Conservation (phyloP, 768 basidiomycete species). For the Gymnopilus junonius region DNA sequence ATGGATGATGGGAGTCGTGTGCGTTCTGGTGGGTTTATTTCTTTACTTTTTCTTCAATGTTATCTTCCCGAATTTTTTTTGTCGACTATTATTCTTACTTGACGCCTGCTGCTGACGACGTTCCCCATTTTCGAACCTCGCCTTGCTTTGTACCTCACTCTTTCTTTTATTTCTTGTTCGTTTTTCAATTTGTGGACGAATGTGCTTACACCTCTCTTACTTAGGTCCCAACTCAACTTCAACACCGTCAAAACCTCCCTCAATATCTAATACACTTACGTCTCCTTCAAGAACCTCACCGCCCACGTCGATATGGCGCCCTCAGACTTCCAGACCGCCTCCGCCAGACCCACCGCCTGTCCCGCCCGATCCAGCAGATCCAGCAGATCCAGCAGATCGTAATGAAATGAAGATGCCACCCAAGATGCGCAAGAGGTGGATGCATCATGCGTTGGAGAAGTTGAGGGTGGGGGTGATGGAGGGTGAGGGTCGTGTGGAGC, state of each 20-base stretch:
- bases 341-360: conserved; percentile 17
- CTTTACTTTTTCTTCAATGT: not conserved
- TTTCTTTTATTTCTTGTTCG: too few relatives aligned
- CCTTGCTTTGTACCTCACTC: too few relatives aligned
- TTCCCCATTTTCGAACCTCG: too few relatives aligned
- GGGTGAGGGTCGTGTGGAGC: not conserved
- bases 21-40: not conserved
- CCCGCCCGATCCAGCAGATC: not conserved
- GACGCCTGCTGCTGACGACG: too few relatives aligned
- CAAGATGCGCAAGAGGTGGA: conserved; percentile 63
- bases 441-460: conserved; percentile 33
- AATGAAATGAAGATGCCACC: conserved; percentile 56
- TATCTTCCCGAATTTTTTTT: not conserved
- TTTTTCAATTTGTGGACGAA: not conserved
- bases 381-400: not conserved
- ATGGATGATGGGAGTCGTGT: conserved; percentile 9
- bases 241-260: not conserved
- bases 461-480: conserved; percentile 22
- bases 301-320: not conserved
- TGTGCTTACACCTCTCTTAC: too few relatives aligned
- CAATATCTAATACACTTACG: too few relatives aligned
- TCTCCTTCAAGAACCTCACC: not conserved
- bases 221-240: too few relatives aligned
- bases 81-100: not conserved
- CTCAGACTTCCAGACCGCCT: not conserved